Base-by-base conservation (phyloP, 306 rosid genomes). In the Adenanthera pavonina region DNA sequence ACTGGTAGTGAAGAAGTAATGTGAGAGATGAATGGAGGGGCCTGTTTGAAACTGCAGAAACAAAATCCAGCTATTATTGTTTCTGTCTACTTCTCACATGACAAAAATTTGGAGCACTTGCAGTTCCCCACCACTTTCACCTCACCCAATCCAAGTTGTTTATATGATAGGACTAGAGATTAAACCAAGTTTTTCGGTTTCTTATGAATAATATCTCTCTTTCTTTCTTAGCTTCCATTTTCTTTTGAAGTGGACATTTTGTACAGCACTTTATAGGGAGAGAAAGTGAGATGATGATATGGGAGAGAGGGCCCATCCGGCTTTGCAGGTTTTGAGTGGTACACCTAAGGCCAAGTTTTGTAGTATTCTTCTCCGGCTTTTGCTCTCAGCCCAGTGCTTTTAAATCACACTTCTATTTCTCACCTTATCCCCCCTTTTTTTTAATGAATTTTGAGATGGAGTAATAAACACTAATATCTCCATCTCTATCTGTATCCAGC, bases 1-100 rank as follows among this genome's bases (percentile, higher is more conserved):
- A 25, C 30, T 46, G 91, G 89, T 8, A 71, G 46, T 64, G 30
- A 73, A 82, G 85, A 88, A 3, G 34, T 25, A 30, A 25, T 25
- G 38, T 60, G 38, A 3, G 4, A 15, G 25, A 59, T 14, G n/a
- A 65, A 6, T 61, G 78, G 41, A 89, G 89, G 84, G 52, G 77
- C 88, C 81, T 84, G 90, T 72, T 80, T 84, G 80, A 65, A 74
- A 75, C 77, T 88, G 89, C 75, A 82, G 83, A 78, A 81, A 83
- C 89, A 91, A 84, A 85, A 92, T 85, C 80, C 84, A 66, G 85
- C 81, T 73, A 89, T 88, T 84, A 90, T 89, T 89, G 83, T 80
- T 34, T 71, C 78, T 91, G 89, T 92, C 92, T 69, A 75, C 87
- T 89, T 84, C 90, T 88, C 73, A 85, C 16, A 79, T 77, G 87